Evolutionary conservation across 345 rosid species (phyloP).

Genomic region (Arabidopsis arenosa): DNA sequence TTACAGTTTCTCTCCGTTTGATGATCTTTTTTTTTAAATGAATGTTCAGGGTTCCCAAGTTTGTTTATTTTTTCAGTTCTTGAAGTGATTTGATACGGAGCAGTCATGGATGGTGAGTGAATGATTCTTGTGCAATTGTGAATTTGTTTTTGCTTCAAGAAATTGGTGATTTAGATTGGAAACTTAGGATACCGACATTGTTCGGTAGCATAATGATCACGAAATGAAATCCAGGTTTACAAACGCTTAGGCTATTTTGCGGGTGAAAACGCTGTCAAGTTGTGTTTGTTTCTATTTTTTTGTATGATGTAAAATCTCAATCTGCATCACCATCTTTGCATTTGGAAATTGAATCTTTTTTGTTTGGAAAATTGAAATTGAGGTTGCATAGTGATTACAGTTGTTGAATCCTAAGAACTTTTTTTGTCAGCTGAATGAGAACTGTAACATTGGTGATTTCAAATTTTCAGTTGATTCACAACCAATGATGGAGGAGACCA

Average conservation of each 20-base stretch:
- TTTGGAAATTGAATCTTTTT: not conserved
- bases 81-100: slow-evolving; percentile 27
- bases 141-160: slow-evolving; percentile 9
- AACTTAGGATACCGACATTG: not conserved
- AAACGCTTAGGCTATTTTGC: not conserved
- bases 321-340: not conserved
- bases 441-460: slow-evolving; percentile 2
- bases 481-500: slow-evolving; percentile 94
- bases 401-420: not conserved
- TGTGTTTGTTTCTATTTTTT: slow-evolving; percentile 8
- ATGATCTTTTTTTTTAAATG: not conserved
- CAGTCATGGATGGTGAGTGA: slow-evolving; percentile 47
- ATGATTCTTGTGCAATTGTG: slow-evolving; percentile 8
- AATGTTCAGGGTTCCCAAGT: slow-evolving; percentile 15
- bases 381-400: not conserved
- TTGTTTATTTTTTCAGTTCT: slow-evolving; percentile 1
- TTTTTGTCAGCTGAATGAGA: not conserved
- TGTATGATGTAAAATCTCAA: not conserved
- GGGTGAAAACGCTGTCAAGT: not conserved
- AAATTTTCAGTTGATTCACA: slow-evolving; percentile 78
- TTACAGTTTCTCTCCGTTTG: not conserved
- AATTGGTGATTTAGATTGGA: not conserved
- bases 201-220: not conserved
- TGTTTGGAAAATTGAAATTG: not conserved
- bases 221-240: slow-evolving; percentile 1